Evolutionary conservation across 352 stramenopile genomes (phyloP), one percentile per base, ranked within the genome.

Genomic region (Phytophthora agathidicida): DNA sequence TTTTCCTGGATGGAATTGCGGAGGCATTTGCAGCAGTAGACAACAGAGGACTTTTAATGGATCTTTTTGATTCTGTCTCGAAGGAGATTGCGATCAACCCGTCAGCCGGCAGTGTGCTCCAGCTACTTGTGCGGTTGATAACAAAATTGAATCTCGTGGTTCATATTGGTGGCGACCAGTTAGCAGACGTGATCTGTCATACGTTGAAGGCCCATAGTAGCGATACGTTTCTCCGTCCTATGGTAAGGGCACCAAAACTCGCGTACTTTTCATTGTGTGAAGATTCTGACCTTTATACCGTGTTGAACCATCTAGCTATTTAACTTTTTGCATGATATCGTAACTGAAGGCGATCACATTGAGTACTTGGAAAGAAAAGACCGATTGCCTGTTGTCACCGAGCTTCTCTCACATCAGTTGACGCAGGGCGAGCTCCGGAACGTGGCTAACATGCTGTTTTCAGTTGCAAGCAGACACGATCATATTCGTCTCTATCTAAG

Each of bases 171-270:
- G 65, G 60, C 2, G 53, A 74, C 11, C 49, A 72, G 23, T 41
- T 77, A 14, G 65, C 72, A 7, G 31, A 57, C 9, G 65, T 60
- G 3, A 60, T 75, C 38, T 77, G 68, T 30, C 27, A 59, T n/a
- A 69, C 53, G 24, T 23, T 75, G 10, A 57, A 59, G 28, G 7
- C 33, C 2, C 68, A 77, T 20, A 61, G 14, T 9, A 52, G 64
- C 13, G 48, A 68, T n/a, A 77, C 68, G 3, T 72, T 77, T 38
- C 48, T 75, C 24, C 68, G 68, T n/a, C 68, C 68, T 10, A 39
- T 65, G 30, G 60, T 69, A 65, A 7, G 26, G 14, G n/a, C 3
- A 30, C 3, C 11, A 4, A 46, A 32, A 36, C 20, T 26, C 13
- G 16, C 32, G 32, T 22, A 10, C 7, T 10, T 24, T 13, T 22